Evolutionary conservation across 2,329 filamentous ascomycete genomes (phyloP), one percentile per base, ranked within the genome.

Genomic region (Fusarium dlaminii): DNA sequence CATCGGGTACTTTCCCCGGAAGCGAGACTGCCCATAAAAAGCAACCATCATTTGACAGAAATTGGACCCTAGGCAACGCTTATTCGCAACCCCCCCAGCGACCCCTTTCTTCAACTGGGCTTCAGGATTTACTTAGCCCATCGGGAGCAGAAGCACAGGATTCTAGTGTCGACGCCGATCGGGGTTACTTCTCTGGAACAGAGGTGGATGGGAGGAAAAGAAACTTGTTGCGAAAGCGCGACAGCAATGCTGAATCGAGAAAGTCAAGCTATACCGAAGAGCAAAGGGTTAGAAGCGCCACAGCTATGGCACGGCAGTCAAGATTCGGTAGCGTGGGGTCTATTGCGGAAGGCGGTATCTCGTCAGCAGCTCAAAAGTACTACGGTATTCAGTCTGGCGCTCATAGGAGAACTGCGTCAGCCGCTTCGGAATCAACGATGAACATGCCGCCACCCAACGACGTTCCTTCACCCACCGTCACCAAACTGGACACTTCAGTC

Each of bases 171-270:
- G 93, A 97, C 69, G 82, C 94, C 22, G 96, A 98, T 78, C 90
- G 94, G 40, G 96, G 95, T 30, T 98, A 98, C 82, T 98, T 98
- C 80, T 98, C 96, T 13, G 94, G 95, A 7, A 93, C 93, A 22
- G 96, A 98, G 78, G 86, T 91, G 17, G 95, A 98, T 72, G 89
- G 89, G 48, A 90, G 92, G 66, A 91, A 90, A 77, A 90, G 93
- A 51, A 97, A 94, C 79, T 87, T 96, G 52, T 85, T 98, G 73
- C 94, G 94, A 82, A 97, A 96, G 84, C 91, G 93, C 65, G 90
- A 91, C 68, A 91, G 90, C 70, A 82, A 66, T 54, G 84, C 83
- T 34, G 90, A 94, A 81, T 91, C 92, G 42, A 88, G 91, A 52
- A 92, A 93, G 75, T 90, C 92, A 18, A 97, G 94, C 82, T 93